A percentile compares a stretch with the other conserved stretches of the same genome.
Evolutionary conservation across 768 basidiomycete genomes (phyloP).

Genomic region (Mrakia gelida): DNA sequence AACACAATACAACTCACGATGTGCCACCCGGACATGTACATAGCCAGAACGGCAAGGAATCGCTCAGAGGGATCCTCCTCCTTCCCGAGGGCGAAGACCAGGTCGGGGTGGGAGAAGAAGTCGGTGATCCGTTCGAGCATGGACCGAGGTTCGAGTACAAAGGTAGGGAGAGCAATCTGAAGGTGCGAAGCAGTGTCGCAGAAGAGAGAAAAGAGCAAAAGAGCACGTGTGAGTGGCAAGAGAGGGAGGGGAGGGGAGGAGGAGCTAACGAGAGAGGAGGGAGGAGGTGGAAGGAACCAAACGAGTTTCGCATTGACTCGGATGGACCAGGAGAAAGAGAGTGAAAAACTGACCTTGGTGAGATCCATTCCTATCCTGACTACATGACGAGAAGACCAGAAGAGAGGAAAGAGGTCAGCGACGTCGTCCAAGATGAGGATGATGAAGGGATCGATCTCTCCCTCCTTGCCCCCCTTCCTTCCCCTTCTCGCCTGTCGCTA

Average conservation of each 20-base stretch:
- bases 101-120: constrained; percentile 98
- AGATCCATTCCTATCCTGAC: constrained; percentile 90
- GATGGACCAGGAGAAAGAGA: background rate
- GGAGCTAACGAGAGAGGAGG: constrained; percentile 43
- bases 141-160: constrained; percentile 93
- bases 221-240: background rate
- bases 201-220: constrained; percentile 39
- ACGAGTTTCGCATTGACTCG: background rate
- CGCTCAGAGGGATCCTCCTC: constrained; percentile 79
- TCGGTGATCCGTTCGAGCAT: constrained; percentile 99
- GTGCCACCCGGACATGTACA: constrained; percentile 99
- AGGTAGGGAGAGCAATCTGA: constrained; percentile 47
- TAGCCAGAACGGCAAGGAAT: constrained; percentile 83
- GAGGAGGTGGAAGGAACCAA: constrained; percentile 15
- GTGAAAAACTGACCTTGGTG: constrained; percentile 58
- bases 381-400: constrained; percentile 28
- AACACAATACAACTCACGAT: constrained; percentile 49
- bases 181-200: constrained; percentile 24
- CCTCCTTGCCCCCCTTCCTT: constrained; percentile 4
- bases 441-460: constrained; percentile 8
- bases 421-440: constrained; percentile 40
- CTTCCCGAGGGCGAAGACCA: constrained; percentile 85
- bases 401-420: constrained; percentile 18
- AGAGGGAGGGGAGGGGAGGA: constrained; percentile 14
- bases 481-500: constrained; percentile 34